Evolutionary conservation across 495 filamentous ascomycete species (phyloP), one percentile per base, ranked within the genome.

Genomic region (Barbatosphaeria neglecta): DNA sequence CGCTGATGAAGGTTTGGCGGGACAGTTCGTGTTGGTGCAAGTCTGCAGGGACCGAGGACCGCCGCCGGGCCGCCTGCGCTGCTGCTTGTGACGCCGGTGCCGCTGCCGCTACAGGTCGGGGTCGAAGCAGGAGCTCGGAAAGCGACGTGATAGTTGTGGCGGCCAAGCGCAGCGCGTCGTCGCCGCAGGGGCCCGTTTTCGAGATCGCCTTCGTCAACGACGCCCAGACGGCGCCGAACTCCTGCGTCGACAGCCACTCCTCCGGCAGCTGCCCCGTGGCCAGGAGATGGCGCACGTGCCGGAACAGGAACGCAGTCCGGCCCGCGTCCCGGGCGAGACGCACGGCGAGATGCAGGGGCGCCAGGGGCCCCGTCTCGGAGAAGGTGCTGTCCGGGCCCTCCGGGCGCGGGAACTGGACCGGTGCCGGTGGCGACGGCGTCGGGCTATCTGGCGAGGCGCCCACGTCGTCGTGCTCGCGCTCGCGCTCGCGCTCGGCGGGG

Each of bases 221-320:
- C 6, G 49, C 51, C 69, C 68, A 76, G 22, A 70, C 13, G 0
- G 42, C 41, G 10, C 58, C 49, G 48, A 72, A 72, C 10, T 58
- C 58, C 42, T 48, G 59, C 2, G 62, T 69, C 13, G 70, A 55
- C 17, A 76, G 47, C 74, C 72, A 74, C 13, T 64, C 55, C 20
- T 53, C 40, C 1, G 71, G 67, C 23, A 77, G 51, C 16, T 49
- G 41, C 2, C 53, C 59, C 22, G 50, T 47, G 3, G 49, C 52
- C 35, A 76, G 41, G 16, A 76, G 40, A 1, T 43, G 40, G 0
- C 60, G 53, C 42, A 72, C 50, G 41, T 67, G 59, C 22, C 63
- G 57, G 20, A 64, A 56, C 19, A 60, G 48, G 47, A 67, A 64
- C 4, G 53, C 47, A 11, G 42, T 44, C 7, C 53, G 53, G 2